Evolutionary conservation across 345 rosid genomes (phyloP).

Genomic region (Populus ilicifolia): DNA sequence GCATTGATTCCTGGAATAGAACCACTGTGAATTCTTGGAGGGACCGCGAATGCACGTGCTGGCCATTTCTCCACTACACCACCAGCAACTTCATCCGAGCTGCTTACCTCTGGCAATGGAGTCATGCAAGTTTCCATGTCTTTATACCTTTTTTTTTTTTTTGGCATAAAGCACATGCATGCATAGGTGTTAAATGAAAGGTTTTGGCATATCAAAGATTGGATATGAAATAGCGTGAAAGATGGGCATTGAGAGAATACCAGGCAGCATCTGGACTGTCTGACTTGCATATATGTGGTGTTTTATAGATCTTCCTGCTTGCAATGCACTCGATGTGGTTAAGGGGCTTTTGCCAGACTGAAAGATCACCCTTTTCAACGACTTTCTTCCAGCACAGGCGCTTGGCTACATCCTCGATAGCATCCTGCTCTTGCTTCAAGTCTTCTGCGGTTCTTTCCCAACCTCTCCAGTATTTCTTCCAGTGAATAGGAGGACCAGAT

Average conservation of each 20-base stretch:
- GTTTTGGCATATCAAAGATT: not conserved
- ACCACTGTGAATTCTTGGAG: conserved; percentile 76
- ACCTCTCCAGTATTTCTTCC: conserved; percentile 91
- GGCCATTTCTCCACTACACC: conserved; percentile 90
- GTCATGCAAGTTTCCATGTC: conserved; percentile 78
- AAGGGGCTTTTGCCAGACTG: conserved; percentile 80
- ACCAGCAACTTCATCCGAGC: conserved; percentile 71
- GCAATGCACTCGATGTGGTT: conserved; percentile 72
- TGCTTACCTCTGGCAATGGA: conserved; percentile 68
- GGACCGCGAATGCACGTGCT: conserved; percentile 63
- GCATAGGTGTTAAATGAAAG: not conserved
- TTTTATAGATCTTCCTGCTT: conserved; percentile 42
- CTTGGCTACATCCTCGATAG: conserved; percentile 77
- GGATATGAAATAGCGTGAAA: not conserved
- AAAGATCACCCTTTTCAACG: conserved; percentile 60
- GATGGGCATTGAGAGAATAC: conserved; percentile 31
- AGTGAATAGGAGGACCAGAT: conserved; percentile 87
- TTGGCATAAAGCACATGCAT: no score
- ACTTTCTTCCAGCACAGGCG: conserved; percentile 93
- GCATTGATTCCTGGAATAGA: conserved; percentile 58
- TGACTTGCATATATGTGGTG: conserved; percentile 65
- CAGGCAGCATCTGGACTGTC: conserved; percentile 70
- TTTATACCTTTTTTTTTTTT: conserved; percentile 47
- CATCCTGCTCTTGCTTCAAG: conserved; percentile 74
- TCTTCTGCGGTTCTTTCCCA: conserved; percentile 88